phyloP scores from a whole-genome alignment of 768 basidiomycete genomes.

The Termitomyces sp. region DNA sequence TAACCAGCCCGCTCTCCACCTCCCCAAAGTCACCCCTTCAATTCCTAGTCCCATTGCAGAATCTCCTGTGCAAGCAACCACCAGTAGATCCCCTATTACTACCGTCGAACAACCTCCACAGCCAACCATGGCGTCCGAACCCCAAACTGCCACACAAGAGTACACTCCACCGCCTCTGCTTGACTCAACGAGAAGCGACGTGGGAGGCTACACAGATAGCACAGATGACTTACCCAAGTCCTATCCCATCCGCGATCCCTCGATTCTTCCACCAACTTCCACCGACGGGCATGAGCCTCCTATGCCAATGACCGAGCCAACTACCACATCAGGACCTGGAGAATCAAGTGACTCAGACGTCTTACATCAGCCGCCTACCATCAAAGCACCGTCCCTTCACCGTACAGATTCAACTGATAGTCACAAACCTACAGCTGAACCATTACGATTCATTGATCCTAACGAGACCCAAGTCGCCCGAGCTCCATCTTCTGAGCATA shows the following conservation, averaged over 20 bases:
- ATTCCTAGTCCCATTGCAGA: conserved; percentile 65
- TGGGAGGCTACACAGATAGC: conserved; percentile 49
- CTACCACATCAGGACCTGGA: not conserved
- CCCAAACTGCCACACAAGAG: conserved; percentile 15
- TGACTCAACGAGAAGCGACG: conserved; percentile 33
- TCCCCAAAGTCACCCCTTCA: conserved; percentile 13
- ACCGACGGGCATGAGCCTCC: conserved; percentile 11
- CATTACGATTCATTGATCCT: not conserved
- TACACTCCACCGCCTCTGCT: conserved; percentile 35
- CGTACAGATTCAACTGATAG: not conserved
- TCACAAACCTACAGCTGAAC: not conserved
- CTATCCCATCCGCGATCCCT: conserved; percentile 25
- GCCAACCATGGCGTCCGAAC: conserved; percentile 8
- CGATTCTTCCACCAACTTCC: conserved; percentile 14
- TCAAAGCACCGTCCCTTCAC: conserved; percentile 1
- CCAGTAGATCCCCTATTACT: conserved; percentile 23
- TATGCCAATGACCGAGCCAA: not conserved
- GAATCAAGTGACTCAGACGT: not conserved
- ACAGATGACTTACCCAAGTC: conserved; percentile 38
- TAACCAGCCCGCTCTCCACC: conserved; percentile 8
- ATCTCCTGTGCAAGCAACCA: conserved; percentile 58
- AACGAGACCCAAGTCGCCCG: not conserved
- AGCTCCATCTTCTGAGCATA: not conserved
- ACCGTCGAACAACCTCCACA: conserved; percentile 37
- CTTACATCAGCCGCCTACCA: not conserved